phyloP scores from a whole-genome alignment of 2,329 filamentous ascomycete species.

The Colletotrichum camelliae region DNA sequence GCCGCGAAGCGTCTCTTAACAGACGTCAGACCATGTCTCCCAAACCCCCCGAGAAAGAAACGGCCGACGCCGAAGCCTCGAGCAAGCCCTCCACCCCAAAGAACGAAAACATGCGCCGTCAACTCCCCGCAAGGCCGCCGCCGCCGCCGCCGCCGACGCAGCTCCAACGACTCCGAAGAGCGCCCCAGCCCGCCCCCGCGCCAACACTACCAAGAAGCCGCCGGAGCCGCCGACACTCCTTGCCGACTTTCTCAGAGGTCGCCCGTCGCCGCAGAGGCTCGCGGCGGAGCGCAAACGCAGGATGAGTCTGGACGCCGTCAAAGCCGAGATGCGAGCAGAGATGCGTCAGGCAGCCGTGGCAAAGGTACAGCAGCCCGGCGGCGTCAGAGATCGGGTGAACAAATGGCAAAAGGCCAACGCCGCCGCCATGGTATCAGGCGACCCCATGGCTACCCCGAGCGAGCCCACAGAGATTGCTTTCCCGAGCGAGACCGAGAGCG shows the following conservation, averaged over 20 bases:
- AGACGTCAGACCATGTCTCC: conserved; percentile 21
- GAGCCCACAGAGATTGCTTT: conserved; percentile 68
- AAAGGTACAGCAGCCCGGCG: conserved; percentile 66
- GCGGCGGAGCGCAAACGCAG: conserved; percentile 59
- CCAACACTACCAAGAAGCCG: conserved; percentile 43
- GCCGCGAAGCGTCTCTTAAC: conserved; percentile 1
- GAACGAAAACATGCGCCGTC: conserved; percentile 2
- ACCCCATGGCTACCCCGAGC: conserved; percentile 57
- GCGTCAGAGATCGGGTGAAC: conserved; percentile 80
- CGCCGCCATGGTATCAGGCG: conserved; percentile 60
- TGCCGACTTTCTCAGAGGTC: conserved; percentile 62
- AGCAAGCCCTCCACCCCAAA: conserved; percentile 6
- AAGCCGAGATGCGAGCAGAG: conserved; percentile 56
- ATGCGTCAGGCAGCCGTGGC: conserved; percentile 64
- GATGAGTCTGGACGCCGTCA: conserved; percentile 56
- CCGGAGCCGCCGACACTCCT: conserved; percentile 54
- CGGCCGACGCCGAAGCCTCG: neutral
- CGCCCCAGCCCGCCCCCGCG: conserved; percentile 43
- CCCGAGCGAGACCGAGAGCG: conserved; percentile 63
- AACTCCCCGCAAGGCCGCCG: conserved; percentile 8
- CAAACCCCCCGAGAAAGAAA: conserved; percentile 17
- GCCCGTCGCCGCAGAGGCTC: conserved; percentile 60
- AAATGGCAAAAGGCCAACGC: conserved; percentile 85
- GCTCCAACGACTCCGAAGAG: conserved; percentile 42
- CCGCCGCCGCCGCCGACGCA: neutral